Evolutionary conservation across 2,329 filamentous ascomycete species (phyloP), one percentile per base, ranked within the genome.

Genomic region (Xylaria sp.): DNA sequence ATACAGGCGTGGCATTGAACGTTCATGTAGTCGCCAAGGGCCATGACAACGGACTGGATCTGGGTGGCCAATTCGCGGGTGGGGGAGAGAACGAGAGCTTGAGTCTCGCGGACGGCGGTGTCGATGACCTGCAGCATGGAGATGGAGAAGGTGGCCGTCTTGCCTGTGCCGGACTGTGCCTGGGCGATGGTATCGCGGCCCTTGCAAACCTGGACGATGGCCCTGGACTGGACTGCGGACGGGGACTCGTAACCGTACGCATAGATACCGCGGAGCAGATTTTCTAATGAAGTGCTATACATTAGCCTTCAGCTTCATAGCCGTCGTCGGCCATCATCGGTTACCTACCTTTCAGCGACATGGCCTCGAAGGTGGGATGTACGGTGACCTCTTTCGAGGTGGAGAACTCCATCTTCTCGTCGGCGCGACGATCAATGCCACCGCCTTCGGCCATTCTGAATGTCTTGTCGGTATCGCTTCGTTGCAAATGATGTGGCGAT

Each of bases 21-120:
- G 79, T 97, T 97, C 96, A 99, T 98, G 86, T 97, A 99, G 82
- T 99, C 96, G 73, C 96, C 96, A n/a, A 99, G 89, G n/a, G 96
- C 96, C 90, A 98, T 97, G 75, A 99, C 92, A 67, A 99, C 96
- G 41, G 93, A 97, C 83, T 99, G 96, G 72, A 99, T 99, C 83
- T 99, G 96, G 32, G 95, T 97, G 53, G 96, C 96, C 72, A 99
- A 86, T 87, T 99, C 96, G 79, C 96, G 93, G 23, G 95, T 98
- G 2, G 96, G 96, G 4, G 96, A 97, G 9, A 99, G 89, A 10
- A 99, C 94, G 52, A 99, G 90, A 5, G 96, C 96, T 85, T 97
- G 94, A 43, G 93, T 96, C 83, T 97, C 93, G 76, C 94, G 91
- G 63, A 97, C 91, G 46, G 92, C 93, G 8, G 94, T 97, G 79